Base-by-base conservation (phyloP, 1,139 yeast species). In the Protomyces arabidopsidicola region DNA sequence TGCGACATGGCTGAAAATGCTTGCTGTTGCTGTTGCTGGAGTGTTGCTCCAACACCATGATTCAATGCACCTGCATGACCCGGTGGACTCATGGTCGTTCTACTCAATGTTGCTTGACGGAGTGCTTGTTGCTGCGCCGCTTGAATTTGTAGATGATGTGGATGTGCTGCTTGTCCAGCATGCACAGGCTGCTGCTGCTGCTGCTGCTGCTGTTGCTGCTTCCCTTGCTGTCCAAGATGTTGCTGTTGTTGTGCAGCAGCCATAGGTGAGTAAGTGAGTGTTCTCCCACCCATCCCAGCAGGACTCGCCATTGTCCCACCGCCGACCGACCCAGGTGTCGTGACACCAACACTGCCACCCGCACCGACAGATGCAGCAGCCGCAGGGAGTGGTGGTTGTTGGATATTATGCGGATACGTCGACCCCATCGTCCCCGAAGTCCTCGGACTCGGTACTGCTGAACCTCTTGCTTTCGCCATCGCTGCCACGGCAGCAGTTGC, bases 71-170 rank as follows among this genome's bases (percentile, higher is more conserved):
- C 6, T 3, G 48, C 48, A n/a, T n/a, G n/a, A n/a, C n/a, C n/a
- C 6, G 48, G 48, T 42, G 48, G 48, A 42, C 48, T 42, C 48
- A 42, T 42, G 22, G 48, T 42, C 14, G 48, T 42, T 6, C 27
- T 66, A 14, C 48, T 51, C 18, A 53, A 53, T 9, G 39, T 58
- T 6, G 61, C 63, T 24, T 52, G 67, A 1, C 57, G 63, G 1
- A 55, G 65, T 42, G 45, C 65, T 27, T 55, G 67, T 36, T 63
- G 63, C 18, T 58, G 64, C 27, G 58, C 60, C 35, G 22, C 39
- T 35, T 63, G 60, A 6, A 22, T 38, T 22, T 50, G 59, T 24
- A 24, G 59, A 27, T 34, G 45, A 34, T 36, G 45, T 20, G 22
- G 42, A 31, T 52, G 55, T 10, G 45, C 16, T 10, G 16, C 27